These are phyloP conservation scores for Aspergillus terreus DNA, from an alignment of 2,329 filamentous ascomycete species.

Conservation along the genomic window DNA sequence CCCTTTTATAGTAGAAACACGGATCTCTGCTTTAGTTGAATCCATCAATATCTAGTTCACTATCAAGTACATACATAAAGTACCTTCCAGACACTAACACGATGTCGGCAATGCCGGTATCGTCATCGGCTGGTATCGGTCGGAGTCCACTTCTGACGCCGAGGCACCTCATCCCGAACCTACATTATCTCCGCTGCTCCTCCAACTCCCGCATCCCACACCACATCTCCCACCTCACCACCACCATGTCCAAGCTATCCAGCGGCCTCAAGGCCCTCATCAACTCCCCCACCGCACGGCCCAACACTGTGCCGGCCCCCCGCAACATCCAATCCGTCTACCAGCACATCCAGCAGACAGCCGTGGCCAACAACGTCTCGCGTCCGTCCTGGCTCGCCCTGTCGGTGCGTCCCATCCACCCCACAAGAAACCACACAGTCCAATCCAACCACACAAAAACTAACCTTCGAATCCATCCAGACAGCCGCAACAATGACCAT, in stretches of 20 bases:
- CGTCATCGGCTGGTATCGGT: slow-evolving; percentile 1
- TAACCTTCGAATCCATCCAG: slow-evolving; percentile 37
- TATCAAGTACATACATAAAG: too few species aligned
- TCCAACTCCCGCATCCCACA: background rate
- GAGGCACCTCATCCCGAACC: background rate
- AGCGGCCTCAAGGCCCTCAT: slow-evolving; percentile 69
- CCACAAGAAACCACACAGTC: background rate
- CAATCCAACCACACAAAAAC: background rate
- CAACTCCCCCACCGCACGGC: slow-evolving; percentile 64
- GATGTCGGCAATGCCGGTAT: background rate
- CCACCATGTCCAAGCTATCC: slow-evolving; percentile 69
- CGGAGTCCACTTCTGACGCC: slow-evolving; percentile 3
- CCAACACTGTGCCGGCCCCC: slow-evolving; percentile 63
- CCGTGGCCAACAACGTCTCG: slow-evolving; percentile 59
- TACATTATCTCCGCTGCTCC: background rate
- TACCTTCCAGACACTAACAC: too few species aligned
- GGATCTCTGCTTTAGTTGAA: too few species aligned
- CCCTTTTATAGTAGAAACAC: too few species aligned
- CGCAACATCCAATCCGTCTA: slow-evolving; percentile 62
- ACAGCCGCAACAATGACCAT: slow-evolving; percentile 80
- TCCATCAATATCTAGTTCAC: too few species aligned
- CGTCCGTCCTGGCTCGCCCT: slow-evolving; percentile 63
- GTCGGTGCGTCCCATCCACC: slow-evolving; percentile 47
- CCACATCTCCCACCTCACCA: background rate
- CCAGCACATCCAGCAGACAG: slow-evolving; percentile 60